Evolutionary conservation across 352 stramenopile species (phyloP), one percentile per base, ranked within the genome.

Genomic region (Blastocystis sp.): DNA sequence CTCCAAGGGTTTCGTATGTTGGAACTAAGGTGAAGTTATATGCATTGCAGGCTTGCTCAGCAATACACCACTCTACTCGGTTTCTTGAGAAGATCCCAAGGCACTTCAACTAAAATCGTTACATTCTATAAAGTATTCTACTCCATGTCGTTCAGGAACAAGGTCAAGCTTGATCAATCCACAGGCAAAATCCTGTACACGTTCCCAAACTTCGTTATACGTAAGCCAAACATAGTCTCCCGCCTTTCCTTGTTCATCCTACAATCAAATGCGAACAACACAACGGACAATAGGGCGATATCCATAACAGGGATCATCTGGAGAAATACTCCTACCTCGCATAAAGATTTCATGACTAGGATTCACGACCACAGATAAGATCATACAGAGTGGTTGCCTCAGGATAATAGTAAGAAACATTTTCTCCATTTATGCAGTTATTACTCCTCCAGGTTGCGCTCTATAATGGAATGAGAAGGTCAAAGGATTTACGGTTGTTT

Each of bases 171-270:
- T 64, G 27, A 69, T 82, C 11, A 82, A n/a, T 30, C 73, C 73
- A 24, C 42, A 66, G 7, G 53, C 73, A 27, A 82, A 82, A 27
- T 82, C 57, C 57, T 82, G 73, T 4, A 82, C 57, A 24, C 73
- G 53, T 42, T 82, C 73, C 73, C 73, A 82, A 9, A 82, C 53
- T 66, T 82, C 73, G 30, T 82, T 82, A 17, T 69, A 82, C 2
- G 73, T 66, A 24, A 69, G 13, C 73, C 73, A 82, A 35, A 69
- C 57, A 33, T 30, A 82, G 30, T 82, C 73, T n/a, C 57, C 53
- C 11, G 73, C 73, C 22, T 69, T 69, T 44, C 73, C 73, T 51
- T 82, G 22, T 0, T 35, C 35, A 82, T 69, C 73, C 73, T 82
- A 82, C 11, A 15, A 15, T 37, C 62, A 40, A 64, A 7, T 24